These are phyloP conservation scores for Dionaea muscipula DNA, from an alignment of 179 eudicot species.

Conservation along the genomic window DNA sequence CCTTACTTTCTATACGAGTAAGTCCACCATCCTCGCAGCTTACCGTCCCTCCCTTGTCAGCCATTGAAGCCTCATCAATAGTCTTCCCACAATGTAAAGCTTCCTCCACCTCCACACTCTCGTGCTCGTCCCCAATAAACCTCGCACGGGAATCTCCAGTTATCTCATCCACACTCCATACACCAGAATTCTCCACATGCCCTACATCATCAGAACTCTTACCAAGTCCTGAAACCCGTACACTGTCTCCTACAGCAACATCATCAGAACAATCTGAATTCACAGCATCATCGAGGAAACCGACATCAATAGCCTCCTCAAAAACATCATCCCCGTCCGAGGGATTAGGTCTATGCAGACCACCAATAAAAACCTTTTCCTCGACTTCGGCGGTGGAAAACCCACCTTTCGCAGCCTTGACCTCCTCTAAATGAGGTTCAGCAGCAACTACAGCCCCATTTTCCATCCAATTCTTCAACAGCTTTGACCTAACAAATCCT, in stretches of 20 bases:
- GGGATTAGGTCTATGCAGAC: constrained; percentile 25
- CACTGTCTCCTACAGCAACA: constrained; percentile 11
- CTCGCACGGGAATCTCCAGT: constrained; percentile 23
- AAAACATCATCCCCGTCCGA: constrained; percentile 45
- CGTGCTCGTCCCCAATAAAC: constrained; percentile 5
- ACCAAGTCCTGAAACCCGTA: constrained; percentile 13
- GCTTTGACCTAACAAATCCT: not conserved
- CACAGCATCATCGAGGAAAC: constrained; percentile 16
- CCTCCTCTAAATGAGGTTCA: constrained; percentile 23
- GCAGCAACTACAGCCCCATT: constrained; percentile 37
- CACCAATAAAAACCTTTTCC: constrained; percentile 16
- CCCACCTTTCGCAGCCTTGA: constrained; percentile 18
- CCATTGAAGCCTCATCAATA: constrained; percentile 12
- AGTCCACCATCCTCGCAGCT: not conserved
- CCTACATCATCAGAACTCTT: constrained; percentile 8
- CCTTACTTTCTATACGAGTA: not conserved
- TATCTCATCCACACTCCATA: constrained; percentile 19
- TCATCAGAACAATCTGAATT: constrained; percentile 15
- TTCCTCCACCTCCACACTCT: constrained; percentile 11
- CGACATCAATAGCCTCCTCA: constrained; percentile 39
- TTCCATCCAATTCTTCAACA: constrained; percentile 34
- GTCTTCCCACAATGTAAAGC: constrained; percentile 10
- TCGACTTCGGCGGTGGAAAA: constrained; percentile 16
- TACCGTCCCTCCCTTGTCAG: constrained; percentile 12
- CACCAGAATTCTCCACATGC: constrained; percentile 19